Conservation (phyloP, 2,329 filamentous ascomycete genomes). For the Paecilomyces formosus region DNA sequence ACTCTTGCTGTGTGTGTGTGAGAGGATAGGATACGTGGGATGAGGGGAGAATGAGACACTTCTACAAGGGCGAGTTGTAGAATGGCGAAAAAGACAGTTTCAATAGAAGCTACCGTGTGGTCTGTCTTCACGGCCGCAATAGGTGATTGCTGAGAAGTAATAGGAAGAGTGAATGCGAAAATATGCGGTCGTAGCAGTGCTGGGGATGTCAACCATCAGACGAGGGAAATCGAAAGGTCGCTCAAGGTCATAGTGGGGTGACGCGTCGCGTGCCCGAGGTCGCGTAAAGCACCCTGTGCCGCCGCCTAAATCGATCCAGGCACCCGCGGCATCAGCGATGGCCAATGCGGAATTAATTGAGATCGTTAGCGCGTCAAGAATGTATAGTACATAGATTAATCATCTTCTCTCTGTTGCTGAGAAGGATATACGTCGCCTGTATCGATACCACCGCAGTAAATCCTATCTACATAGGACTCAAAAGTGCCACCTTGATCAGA, state of each 20-base stretch:
- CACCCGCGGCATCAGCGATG: not conserved
- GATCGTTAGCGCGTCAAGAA: not conserved
- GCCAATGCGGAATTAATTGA: not conserved
- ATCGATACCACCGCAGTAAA: too few species aligned
- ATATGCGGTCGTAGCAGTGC: not conserved
- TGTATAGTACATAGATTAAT: too few species aligned
- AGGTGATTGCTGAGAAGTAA: not conserved
- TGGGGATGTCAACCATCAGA: constrained; percentile 1
- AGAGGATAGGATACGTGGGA: not conserved
- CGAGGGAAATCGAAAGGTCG: not conserved
- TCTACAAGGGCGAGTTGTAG: not conserved
- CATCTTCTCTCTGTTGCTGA: too few species aligned
- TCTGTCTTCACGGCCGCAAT: not conserved
- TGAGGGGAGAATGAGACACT: not conserved
- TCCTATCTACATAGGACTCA: too few species aligned
- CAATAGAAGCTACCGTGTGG: not conserved
- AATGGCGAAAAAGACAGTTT: not conserved
- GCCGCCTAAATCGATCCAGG: not conserved
- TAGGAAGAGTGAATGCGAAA: not conserved
- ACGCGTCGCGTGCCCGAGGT: constrained; percentile 1
- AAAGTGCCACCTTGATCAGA: too few species aligned
- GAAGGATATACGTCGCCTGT: too few species aligned
- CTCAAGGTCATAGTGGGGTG: constrained; percentile 1
- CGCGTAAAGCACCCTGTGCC: not conserved
- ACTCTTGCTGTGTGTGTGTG: constrained; percentile 18